These are phyloP conservation scores for Scheffersomyces lignosus DNA, from an alignment of 805 yeast species.

Conservation along the genomic window DNA sequence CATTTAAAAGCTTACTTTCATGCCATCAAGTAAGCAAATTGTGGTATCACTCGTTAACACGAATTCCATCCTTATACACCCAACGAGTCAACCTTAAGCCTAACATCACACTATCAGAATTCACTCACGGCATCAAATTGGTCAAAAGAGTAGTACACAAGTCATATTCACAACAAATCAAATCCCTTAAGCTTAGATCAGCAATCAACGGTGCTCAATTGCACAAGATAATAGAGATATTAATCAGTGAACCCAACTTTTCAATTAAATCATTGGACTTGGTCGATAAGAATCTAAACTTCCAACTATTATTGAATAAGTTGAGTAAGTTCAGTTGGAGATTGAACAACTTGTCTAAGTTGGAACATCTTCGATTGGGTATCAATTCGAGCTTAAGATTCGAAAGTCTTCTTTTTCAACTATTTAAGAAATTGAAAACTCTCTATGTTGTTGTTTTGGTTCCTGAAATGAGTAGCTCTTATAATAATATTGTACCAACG, in stretches of 20 bases:
- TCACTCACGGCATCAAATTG: constrained; percentile 25
- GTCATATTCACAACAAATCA: constrained; percentile 15
- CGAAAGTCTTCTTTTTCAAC: constrained; percentile 18
- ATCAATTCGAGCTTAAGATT: constrained; percentile 22
- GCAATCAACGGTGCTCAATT: constrained; percentile 18
- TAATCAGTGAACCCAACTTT: constrained; percentile 24
- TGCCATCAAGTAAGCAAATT: constrained; percentile 33
- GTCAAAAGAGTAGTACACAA: constrained; percentile 22
- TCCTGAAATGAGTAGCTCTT: constrained; percentile 15
- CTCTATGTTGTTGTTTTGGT: constrained; percentile 23
- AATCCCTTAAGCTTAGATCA: constrained; percentile 21
- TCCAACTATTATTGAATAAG: constrained; percentile 23
- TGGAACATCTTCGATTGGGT: constrained; percentile 26
- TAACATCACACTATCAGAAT: constrained; percentile 28
- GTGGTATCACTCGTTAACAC: constrained; percentile 32
- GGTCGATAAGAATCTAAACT: constrained; percentile 22
- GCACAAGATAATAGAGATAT: constrained; percentile 23
- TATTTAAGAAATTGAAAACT: constrained; percentile 22
- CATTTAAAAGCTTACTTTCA: constrained; percentile 19
- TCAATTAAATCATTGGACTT: constrained; percentile 26
- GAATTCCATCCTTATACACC: constrained; percentile 27
- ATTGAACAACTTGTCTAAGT: constrained; percentile 16
- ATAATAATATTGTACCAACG: constrained; percentile 17
- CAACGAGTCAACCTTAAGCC: constrained; percentile 21
- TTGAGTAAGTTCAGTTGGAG: constrained; percentile 29